These are phyloP conservation scores for Podila epicladia DNA, from an alignment of 192 early-diverging fungal genomes.

Conservation along the genomic window DNA sequence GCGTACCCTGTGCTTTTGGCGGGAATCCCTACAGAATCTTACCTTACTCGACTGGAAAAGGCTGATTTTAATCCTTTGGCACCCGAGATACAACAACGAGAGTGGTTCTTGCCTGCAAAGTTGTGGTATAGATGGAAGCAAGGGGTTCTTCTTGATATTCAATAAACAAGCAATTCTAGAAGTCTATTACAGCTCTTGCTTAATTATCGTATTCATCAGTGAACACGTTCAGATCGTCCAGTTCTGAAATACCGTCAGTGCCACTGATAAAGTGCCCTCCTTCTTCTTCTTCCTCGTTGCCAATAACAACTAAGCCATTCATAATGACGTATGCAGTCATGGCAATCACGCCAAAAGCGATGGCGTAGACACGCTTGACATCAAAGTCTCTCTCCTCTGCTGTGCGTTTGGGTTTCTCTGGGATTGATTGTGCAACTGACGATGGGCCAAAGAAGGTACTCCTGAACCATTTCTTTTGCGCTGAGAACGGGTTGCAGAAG, in stretches of 20 bases:
- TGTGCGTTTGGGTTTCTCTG: conserved; percentile 44
- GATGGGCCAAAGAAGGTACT: conserved; percentile 30
- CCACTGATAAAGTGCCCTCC: conserved; percentile 2
- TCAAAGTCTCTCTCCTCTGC: conserved; percentile 61
- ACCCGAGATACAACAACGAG: conserved; percentile 66
- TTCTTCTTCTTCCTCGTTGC: conserved; percentile 55
- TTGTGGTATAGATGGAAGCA: conserved; percentile 68
- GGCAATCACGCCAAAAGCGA: conserved; percentile 57
- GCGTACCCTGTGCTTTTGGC: conserved; percentile 79
- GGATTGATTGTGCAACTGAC: neutral
- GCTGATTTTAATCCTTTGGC: conserved; percentile 89
- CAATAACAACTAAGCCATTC: conserved; percentile 70
- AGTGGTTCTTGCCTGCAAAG: conserved; percentile 68
- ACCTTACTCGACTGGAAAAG: conserved; percentile 79
- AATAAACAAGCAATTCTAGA: conserved; percentile 6
- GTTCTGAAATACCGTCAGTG: neutral
- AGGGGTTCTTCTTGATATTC: conserved; percentile 39
- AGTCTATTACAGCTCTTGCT: neutral
- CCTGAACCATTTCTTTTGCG: conserved; percentile 55
- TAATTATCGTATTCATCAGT: neutral
- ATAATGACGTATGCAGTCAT: conserved; percentile 64
- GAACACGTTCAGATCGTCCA: neutral
- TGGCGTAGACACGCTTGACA: conserved; percentile 59
- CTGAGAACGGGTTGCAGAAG: conserved; percentile 41
- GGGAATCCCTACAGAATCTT: conserved; percentile 76